Evolutionary conservation across 768 basidiomycete species (phyloP), one percentile per base, ranked within the genome.

Genomic region (Botryobasidium botryosum): DNA sequence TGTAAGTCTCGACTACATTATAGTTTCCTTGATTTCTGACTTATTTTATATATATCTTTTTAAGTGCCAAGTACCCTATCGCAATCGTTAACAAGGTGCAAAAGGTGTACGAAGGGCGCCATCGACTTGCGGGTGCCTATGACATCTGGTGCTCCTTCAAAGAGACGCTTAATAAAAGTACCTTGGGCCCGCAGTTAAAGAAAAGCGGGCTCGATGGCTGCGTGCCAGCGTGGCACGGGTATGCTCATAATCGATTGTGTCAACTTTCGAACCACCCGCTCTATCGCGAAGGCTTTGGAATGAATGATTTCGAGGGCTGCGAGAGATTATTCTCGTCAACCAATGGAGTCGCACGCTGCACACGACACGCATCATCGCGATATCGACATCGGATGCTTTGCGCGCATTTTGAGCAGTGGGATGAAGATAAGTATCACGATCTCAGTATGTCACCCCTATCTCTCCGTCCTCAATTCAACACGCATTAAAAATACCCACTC

Each of bases 221-320:
- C 17, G 37, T 52, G 17, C 41, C 41, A 35, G 20, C 52, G 1
- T 51, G 53, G 32, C 55, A 51, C 35, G 53, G 55, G 4, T 51
- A 53, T 40, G 48, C 50, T 4, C 55, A 56, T 43, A 50, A 51
- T 32, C 26, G 43, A 5, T 5, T 29, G 7, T 56, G 55, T 39
- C 55, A 56, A 42, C 48, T 53, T 12, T 3, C 6, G 3, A 35
- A 49, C 35, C 55, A 53, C 39, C 54, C 54, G 10, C 13, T 43
- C 18, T 47, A 46, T 42, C 15, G 40, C 5, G 17, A 7, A 10
- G 50, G 52, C 8, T 29, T 41, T 21, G 55, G 55, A 5, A 21
- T 55, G 7, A 52, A 56, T 25, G 51, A 54, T 33, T 29, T 54
- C 32, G 56, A 55, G 29, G 48, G 29, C 2, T 41, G 47, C 32